These are phyloP conservation scores for Ascodesmis nigricans DNA, from an alignment of 495 filamentous ascomycete species.

Conservation along the genomic window DNA sequence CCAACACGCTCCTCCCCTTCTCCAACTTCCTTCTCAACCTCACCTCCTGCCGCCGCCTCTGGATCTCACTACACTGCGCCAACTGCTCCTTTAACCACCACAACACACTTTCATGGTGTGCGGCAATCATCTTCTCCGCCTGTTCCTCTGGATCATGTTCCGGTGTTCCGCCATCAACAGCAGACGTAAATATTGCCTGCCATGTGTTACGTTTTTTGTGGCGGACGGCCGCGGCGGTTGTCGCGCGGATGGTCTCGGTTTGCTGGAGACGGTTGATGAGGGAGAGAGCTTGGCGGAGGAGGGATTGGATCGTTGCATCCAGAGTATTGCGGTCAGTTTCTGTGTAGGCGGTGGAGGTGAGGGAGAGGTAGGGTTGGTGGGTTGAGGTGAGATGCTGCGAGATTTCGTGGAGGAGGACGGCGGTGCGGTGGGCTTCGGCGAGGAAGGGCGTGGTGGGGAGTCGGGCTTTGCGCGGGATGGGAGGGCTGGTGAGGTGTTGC, in stretches of 20 bases:
- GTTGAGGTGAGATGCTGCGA: too few relatives aligned
- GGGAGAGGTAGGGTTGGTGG: too few relatives aligned
- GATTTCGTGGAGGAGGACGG: too few relatives aligned
- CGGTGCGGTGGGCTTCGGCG: too few relatives aligned
- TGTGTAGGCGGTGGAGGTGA: constrained; percentile 14
- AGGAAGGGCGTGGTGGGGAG: too few relatives aligned
- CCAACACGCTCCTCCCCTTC: constrained; percentile 66
- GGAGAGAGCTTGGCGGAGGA: constrained; percentile 60
- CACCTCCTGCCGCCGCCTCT: constrained; percentile 80
- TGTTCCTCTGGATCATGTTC: constrained; percentile 45
- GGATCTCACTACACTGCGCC: constrained; percentile 50
- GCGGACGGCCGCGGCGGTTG: constrained; percentile 41
- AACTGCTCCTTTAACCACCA: constrained; percentile 57
- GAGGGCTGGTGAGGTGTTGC: too few relatives aligned
- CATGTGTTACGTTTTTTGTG: constrained; percentile 35
- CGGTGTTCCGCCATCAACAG: too few relatives aligned
- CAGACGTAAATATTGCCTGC: constrained; percentile 13
- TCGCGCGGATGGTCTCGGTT: constrained; percentile 59
- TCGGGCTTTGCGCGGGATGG: too few relatives aligned
- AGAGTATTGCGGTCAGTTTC: constrained; percentile 39
- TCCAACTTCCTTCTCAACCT: constrained; percentile 63
- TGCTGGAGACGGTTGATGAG: constrained; percentile 55
- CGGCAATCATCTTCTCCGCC: constrained; percentile 32
- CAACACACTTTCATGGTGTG: constrained; percentile 56
- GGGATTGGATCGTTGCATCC: constrained; percentile 59